Evolutionary conservation across 73 alveolate genomes (phyloP).

Genomic region (Tetrahymena malaccensis): DNA sequence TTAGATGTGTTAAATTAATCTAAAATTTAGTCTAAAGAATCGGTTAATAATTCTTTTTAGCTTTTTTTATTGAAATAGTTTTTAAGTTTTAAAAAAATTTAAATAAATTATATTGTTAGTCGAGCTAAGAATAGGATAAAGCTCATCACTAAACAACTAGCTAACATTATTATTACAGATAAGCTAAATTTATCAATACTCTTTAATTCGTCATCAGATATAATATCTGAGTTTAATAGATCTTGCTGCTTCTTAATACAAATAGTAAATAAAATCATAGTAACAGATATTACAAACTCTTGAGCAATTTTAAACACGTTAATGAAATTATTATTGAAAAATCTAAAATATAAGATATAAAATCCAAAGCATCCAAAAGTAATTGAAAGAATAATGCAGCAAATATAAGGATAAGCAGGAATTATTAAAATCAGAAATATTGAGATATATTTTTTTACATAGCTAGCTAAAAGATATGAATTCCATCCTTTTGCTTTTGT

Average conservation of each 20-base stretch:
- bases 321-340: too few relatives aligned
- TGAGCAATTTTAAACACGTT: too few relatives aligned
- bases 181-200: background rate
- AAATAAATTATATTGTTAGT: too few relatives aligned
- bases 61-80: too few relatives aligned
- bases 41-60: background rate
- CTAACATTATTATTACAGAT: background rate
- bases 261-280: background rate
- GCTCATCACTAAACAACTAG: background rate
- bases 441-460: background rate
- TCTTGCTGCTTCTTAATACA: background rate
- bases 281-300: background rate
- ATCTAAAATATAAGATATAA: too few relatives aligned
- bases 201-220: background rate
- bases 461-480: background rate
- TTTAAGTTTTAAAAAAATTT: too few relatives aligned
- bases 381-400: background rate
- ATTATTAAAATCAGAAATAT: background rate
- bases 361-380: background rate
- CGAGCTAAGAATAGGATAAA: background rate
- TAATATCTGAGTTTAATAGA: background rate
- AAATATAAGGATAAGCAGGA: background rate
- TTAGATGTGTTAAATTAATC: too few relatives aligned
- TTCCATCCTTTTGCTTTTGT: background rate
- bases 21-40: too few relatives aligned